phyloP scores from a whole-genome alignment of 2,329 filamentous ascomycete genomes.

The Pleomassaria siparia region DNA sequence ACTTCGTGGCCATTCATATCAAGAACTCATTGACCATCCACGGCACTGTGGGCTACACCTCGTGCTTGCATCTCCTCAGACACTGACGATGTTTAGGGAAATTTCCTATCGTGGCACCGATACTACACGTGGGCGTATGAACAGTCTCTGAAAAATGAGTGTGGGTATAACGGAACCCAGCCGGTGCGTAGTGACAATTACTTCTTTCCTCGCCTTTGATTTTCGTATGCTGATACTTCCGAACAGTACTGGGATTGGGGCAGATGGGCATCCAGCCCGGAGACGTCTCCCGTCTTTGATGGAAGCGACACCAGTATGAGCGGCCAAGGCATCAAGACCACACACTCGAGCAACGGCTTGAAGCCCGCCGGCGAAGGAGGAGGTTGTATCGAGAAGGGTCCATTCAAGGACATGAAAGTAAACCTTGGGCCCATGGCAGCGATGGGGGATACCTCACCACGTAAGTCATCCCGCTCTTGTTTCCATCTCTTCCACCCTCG shows the following conservation, averaged over 20 bases:
- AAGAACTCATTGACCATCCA: constrained; percentile 40
- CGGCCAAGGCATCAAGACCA: constrained; percentile 49
- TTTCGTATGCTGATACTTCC: neutral
- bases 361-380: constrained; percentile 56
- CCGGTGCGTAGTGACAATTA: constrained; percentile 35
- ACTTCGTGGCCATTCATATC: constrained; percentile 42
- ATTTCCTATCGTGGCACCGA: constrained; percentile 46
- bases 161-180: constrained; percentile 47
- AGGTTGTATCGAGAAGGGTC: constrained; percentile 56
- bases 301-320: constrained; percentile 54
- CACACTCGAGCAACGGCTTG: constrained; percentile 27
- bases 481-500: neutral
- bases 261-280: constrained; percentile 47
- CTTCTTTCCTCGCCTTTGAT: constrained; percentile 7
- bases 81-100: constrained; percentile 20
- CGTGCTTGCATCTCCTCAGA: neutral
- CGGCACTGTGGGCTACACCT: constrained; percentile 23
- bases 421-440: constrained; percentile 34
- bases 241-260: constrained; percentile 57
- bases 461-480: neutral
- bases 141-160: constrained; percentile 45
- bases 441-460: constrained; percentile 13
- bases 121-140: constrained; percentile 48
- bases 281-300: constrained; percentile 58
- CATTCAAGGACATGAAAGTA: constrained; percentile 47